Conservation (phyloP, 2,329 filamentous ascomycete genomes). For the Teratosphaeria gauchensis region DNA sequence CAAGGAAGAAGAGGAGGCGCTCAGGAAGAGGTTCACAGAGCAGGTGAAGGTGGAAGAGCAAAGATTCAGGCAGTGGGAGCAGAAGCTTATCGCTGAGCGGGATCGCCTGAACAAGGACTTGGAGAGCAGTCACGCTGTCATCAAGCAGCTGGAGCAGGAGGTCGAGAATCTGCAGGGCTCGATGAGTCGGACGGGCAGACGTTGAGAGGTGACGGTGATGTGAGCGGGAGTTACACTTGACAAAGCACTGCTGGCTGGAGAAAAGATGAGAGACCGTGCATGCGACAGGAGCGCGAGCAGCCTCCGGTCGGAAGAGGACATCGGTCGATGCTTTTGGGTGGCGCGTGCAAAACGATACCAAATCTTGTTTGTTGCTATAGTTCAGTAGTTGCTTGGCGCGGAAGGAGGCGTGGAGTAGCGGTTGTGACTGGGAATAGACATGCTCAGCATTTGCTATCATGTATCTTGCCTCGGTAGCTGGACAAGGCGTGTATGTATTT, state of each 20-base stretch:
- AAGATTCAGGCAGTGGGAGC: constrained; percentile 98
- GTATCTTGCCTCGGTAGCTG: background rate
- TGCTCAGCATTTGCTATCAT: background rate
- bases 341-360: constrained; percentile 1
- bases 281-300: background rate
- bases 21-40: constrained; percentile 98
- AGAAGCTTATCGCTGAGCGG: constrained; percentile 98
- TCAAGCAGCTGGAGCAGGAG: constrained; percentile 85
- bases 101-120: constrained; percentile 99
- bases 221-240: background rate
- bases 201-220: constrained; percentile 9
- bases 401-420: background rate
- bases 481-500: background rate
- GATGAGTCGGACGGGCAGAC: constrained; percentile 25
- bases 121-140: constrained; percentile 86
- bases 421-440: background rate
- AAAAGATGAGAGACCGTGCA: background rate
- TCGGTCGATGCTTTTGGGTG: background rate
- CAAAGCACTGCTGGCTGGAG: background rate
- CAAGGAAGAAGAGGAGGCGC: constrained; percentile 98
- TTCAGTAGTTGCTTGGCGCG: background rate
- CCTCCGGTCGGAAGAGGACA: background rate
- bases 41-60: constrained; percentile 99
- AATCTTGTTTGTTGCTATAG: background rate
- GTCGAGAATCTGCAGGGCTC: constrained; percentile 75